Evolutionary conservation across 2,329 filamentous ascomycete genomes (phyloP), one percentile per base, ranked within the genome.

Genomic region (Pseudogymnoascus verrucosus): DNA sequence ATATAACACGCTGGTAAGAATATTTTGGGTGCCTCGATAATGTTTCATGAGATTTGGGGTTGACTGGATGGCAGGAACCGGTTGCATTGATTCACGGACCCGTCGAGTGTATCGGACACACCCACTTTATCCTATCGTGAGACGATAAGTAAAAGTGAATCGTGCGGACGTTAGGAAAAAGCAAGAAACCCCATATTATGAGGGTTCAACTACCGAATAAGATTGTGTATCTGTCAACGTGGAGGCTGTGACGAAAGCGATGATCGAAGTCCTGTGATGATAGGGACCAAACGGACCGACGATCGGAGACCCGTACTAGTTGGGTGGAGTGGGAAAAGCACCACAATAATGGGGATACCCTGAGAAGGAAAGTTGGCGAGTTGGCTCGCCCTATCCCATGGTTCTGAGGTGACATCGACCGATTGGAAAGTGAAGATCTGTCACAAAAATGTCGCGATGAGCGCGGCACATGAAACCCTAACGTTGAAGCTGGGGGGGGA

Each of bases 161-260:
- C 8, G 51, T 57, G 51, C 26, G 28, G 1, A 1, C 19, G 42
- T 14, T 14, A 34, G 28, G 51, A 57, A 57, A 57, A 57, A 57
- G 47, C 47, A 57, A 57, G 47, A 57, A 57, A 57, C 7, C n/a
- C 26, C 28, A 31, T 31, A 57, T 34, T 57, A 19, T 57, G 47
- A 57, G 51, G 51, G 51, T 57, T 34, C 51, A 57, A 34, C 28
- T 57, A 57, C 51, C 51, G 51, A 57, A 57, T 57, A 34, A 19
- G 51, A 34, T 34, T 16, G 28, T 57, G 51, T 57, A 57, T 57
- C 51, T 57, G 51, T 57, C 51, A 57, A 57, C 51, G 51, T 57
- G 51, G 51, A 57, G 47, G 51, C 11, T 34, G 51, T 34, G 51
- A 57, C 28, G 51, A 57, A 57, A 34, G 51, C 28, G 51, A 57